Evolutionary conservation across 1,284 basidiomycete genomes (phyloP).

Genomic region (Mrakiaceae sp.): DNA sequence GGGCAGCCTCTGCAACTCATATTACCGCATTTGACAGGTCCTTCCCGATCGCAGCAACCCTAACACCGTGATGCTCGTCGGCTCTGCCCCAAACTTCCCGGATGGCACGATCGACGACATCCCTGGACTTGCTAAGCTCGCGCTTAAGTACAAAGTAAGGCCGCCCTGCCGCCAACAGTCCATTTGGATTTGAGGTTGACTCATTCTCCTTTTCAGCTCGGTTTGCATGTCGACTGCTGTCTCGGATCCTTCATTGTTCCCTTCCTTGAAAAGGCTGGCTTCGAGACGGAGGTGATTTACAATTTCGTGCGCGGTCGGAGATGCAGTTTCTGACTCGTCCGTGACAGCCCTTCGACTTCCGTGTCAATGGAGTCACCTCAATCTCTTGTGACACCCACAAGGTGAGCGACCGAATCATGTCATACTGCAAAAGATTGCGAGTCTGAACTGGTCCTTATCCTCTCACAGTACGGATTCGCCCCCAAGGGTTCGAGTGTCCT

Average conservation of each 20-base stretch:
- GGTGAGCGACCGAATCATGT: slow-evolving; percentile 34
- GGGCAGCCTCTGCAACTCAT: background rate
- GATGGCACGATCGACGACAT: slow-evolving; percentile 88
- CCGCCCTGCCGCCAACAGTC: background rate
- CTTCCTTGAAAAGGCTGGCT: slow-evolving; percentile 55
- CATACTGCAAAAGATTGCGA: background rate
- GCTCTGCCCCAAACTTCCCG: slow-evolving; percentile 83
- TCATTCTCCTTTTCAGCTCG: slow-evolving; percentile 26
- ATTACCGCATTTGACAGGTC: background rate
- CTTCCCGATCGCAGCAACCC: slow-evolving; percentile 26
- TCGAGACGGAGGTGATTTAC: slow-evolving; percentile 18
- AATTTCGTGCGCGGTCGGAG: slow-evolving; percentile 25
- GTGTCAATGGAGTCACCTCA: slow-evolving; percentile 58
- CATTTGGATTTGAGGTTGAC: background rate
- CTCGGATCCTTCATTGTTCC: slow-evolving; percentile 85
- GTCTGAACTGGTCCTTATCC: background rate
- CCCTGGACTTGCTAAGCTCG: slow-evolving; percentile 61
- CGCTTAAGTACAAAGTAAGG: slow-evolving; percentile 54
- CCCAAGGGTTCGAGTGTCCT: slow-evolving; percentile 84
- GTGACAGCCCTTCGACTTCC: slow-evolving; percentile 63
- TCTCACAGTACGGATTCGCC: slow-evolving; percentile 58
- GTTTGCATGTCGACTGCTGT: slow-evolving; percentile 89
- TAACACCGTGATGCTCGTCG: slow-evolving; percentile 56
- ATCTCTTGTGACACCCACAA: slow-evolving; percentile 91
- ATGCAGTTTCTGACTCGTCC: slow-evolving; percentile 34